Percentiles rank a stretch among this genome's conserved stretches.
These are phyloP conservation scores for Pseudogymnoascus verrucosus DNA, from an alignment of 2,329 filamentous ascomycete species.

Conservation along the genomic window DNA sequence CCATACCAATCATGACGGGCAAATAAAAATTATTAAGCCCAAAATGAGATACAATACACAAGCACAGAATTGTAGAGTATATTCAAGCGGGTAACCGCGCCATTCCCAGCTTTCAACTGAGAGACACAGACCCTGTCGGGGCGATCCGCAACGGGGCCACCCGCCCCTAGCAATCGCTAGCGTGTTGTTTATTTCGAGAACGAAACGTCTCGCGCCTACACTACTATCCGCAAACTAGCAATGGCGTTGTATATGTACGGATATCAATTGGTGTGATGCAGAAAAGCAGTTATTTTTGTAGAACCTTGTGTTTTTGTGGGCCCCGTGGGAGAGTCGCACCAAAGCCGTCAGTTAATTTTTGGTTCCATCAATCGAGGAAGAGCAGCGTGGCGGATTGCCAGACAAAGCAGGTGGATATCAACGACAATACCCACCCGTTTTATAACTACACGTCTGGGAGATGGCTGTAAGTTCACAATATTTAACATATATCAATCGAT, in stretches of 20 bases:
- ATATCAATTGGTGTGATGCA: slow-evolving; percentile 11
- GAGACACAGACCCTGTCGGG: not conserved
- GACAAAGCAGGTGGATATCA: slow-evolving; percentile 14
- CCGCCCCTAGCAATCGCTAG: not conserved
- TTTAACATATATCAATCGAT: slow-evolving; percentile 14
- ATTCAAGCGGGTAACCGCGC: not conserved
- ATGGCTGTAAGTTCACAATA: slow-evolving; percentile 21
- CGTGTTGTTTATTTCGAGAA: slow-evolving; percentile 6
- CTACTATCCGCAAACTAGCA: not conserved
- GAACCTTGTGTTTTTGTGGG: slow-evolving; percentile 8
- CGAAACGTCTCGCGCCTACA: not conserved
- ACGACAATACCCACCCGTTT: slow-evolving; percentile 18
- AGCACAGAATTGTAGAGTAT: not conserved
- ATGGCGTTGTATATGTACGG: not conserved
- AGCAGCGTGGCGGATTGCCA: slow-evolving; percentile 13
- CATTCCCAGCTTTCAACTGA: not conserved
- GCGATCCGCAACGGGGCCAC: not conserved
- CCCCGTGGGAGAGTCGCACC: slow-evolving; percentile 10
- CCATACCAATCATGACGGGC: not conserved
- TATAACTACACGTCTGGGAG: slow-evolving; percentile 24
- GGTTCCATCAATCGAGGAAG: slow-evolving; percentile 9
- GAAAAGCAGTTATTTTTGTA: slow-evolving; percentile 12
- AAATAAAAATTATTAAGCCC: not conserved
- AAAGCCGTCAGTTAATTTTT: not conserved
- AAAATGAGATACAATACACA: not conserved